phyloP scores from a whole-genome alignment of 2,329 filamentous ascomycete species.

The Colletotrichum chlorophyti region DNA sequence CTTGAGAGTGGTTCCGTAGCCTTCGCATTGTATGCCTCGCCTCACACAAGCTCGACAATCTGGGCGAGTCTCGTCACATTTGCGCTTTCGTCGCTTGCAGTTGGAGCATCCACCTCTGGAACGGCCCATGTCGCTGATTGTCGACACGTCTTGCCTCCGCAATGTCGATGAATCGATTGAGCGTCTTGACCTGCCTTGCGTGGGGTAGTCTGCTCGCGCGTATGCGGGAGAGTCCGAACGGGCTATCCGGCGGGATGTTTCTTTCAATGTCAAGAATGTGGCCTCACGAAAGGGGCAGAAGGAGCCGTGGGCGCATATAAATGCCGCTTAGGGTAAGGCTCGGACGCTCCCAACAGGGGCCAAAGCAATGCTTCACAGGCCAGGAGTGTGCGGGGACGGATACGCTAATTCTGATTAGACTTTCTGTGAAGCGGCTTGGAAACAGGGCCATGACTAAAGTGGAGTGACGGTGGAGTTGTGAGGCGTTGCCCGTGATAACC shows the following conservation, averaged over 20 bases:
- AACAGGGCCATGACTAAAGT: background rate
- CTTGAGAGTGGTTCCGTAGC: constrained; percentile 25
- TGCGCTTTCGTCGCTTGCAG: constrained; percentile 29
- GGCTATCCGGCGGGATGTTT: background rate
- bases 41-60: constrained; percentile 24
- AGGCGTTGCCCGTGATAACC: no score
- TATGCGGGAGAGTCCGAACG: background rate
- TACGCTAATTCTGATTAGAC: background rate
- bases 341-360: background rate
- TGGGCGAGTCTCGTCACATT: constrained; percentile 31
- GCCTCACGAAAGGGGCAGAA: constrained; percentile 1
- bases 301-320: constrained; percentile 18
- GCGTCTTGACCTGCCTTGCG: background rate
- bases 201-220: background rate
- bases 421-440: constrained; percentile 8
- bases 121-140: constrained; percentile 14
- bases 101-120: constrained; percentile 29
- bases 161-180: background rate
- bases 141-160: no score
- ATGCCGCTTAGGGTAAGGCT: constrained; percentile 19
- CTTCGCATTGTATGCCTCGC: constrained; percentile 26
- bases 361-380: background rate
- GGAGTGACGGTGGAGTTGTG: background rate
- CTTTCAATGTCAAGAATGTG: background rate
- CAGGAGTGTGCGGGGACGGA: constrained; percentile 1